These are phyloP conservation scores for Ganoderma multipileum DNA, from an alignment of 1,284 basidiomycete species.

Conservation along the genomic window DNA sequence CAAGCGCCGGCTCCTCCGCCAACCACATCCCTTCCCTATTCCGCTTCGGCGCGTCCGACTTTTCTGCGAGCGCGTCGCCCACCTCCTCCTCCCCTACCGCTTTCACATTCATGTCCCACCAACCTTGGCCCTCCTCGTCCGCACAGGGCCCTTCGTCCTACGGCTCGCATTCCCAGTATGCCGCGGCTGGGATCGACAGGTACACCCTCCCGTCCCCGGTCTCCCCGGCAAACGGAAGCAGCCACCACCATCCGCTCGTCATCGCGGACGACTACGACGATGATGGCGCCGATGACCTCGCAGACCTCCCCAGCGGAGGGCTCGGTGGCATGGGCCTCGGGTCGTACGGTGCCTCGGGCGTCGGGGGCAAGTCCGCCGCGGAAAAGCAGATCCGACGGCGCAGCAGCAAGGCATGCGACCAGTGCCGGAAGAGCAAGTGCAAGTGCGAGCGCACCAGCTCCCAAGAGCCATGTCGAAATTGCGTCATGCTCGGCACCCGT, in stretches of 20 bases:
- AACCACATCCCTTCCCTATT: slow-evolving; percentile 31
- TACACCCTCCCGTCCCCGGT: slow-evolving; percentile 32
- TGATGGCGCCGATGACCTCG: slow-evolving; percentile 43
- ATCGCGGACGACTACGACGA: slow-evolving; percentile 46
- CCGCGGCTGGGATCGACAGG: slow-evolving; percentile 29
- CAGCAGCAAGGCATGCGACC: slow-evolving; percentile 42
- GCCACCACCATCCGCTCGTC: slow-evolving; percentile 33
- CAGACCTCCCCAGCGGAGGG: slow-evolving; percentile 37
- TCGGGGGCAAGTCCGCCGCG: slow-evolving; percentile 1
- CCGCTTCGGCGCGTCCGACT: slow-evolving; percentile 37
- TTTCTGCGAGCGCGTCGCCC: slow-evolving; percentile 35
- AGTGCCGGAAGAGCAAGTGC: slow-evolving; percentile 14
- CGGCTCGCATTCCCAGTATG: slow-evolving; percentile 31
- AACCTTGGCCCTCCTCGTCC: slow-evolving; percentile 31
- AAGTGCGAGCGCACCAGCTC: slow-evolving; percentile 11
- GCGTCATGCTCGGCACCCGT: slow-evolving; percentile 74
- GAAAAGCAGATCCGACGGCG: slow-evolving; percentile 18
- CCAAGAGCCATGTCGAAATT: slow-evolving; percentile 66
- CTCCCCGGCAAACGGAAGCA: slow-evolving; percentile 32
- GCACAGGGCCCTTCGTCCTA: slow-evolving; percentile 33
- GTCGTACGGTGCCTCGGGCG: slow-evolving; percentile 26
- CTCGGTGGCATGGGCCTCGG: slow-evolving; percentile 31
- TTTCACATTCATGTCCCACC: slow-evolving; percentile 44
- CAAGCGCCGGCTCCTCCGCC: slow-evolving; percentile 6
- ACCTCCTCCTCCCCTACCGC: slow-evolving; percentile 32